These are phyloP conservation scores for Termitomyces sp. DNA, from an alignment of 768 basidiomycete species.

Conservation along the genomic window DNA sequence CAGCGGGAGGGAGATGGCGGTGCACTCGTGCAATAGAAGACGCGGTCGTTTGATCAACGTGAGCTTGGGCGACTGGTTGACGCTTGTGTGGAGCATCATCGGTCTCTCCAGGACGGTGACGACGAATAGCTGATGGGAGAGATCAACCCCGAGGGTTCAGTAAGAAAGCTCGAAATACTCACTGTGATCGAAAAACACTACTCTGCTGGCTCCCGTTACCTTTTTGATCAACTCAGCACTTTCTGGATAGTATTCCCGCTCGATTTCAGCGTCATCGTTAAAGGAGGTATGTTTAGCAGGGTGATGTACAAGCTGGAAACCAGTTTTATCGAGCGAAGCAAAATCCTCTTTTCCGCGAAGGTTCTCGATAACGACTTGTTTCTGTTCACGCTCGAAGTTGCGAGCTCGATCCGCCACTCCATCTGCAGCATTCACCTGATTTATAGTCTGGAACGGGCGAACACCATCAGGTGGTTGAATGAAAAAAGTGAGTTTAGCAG, in stretches of 20 bases:
- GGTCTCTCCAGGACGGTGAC: conserved; percentile 29
- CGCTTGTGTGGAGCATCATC: conserved; percentile 33
- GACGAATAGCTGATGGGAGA: conserved; percentile 21
- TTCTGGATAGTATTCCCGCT: conserved; percentile 53
- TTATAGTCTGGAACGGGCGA: conserved; percentile 20
- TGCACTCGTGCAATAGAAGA: conserved; percentile 42
- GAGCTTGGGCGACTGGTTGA: conserved; percentile 40
- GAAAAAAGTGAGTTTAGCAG: conserved; percentile 12
- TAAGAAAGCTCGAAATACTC: conserved; percentile 14
- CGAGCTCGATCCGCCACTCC: conserved; percentile 14
- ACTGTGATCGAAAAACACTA: conserved; percentile 64
- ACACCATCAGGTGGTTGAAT: conserved; percentile 20
- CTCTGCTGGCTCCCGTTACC: conserved; percentile 49
- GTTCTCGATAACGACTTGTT: conserved; percentile 42
- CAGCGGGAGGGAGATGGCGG: conserved; percentile 41
- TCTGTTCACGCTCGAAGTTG: conserved; percentile 15
- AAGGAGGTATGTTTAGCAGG: conserved; percentile 40
- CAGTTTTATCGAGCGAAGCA: conserved; percentile 40
- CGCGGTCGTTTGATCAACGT: conserved; percentile 47
- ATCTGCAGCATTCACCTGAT: conserved; percentile 18
- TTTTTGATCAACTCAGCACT: conserved; percentile 50
- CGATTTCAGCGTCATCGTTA: conserved; percentile 38
- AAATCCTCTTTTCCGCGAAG: conserved; percentile 43
- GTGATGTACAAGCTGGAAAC: conserved; percentile 34
- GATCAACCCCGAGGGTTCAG: not conserved